A percentile compares a stretch with the other conserved stretches of the same genome.
phyloP scores from a whole-genome alignment of 2,329 filamentous ascomycete species.

The Pseudogymnoascus sp. region DNA sequence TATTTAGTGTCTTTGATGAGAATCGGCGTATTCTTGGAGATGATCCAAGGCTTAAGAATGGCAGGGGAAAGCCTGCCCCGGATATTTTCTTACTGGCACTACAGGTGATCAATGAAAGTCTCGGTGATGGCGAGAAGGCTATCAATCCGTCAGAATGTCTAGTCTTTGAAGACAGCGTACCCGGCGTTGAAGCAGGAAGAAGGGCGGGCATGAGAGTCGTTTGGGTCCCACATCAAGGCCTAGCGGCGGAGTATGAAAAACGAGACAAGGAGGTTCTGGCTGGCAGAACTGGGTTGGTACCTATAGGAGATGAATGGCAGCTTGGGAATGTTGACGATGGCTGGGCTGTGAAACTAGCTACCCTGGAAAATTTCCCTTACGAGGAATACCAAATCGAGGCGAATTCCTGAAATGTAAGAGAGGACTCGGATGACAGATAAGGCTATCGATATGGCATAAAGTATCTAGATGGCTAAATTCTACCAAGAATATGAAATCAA shows the following conservation, averaged over 20 bases:
- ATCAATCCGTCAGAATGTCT: slow-evolving; percentile 81
- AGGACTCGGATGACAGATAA: not conserved
- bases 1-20: slow-evolving; percentile 58
- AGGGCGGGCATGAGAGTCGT: slow-evolving; percentile 91
- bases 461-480: not conserved
- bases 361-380: slow-evolving; percentile 33
- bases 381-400: slow-evolving; percentile 23
- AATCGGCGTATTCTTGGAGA: slow-evolving; percentile 77
- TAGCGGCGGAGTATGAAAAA: slow-evolving; percentile 68
- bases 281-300: slow-evolving; percentile 14
- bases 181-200: slow-evolving; percentile 82
- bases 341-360: slow-evolving; percentile 31
- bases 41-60: slow-evolving; percentile 65
- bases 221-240: slow-evolving; percentile 79
- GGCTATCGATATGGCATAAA: not conserved
- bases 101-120: slow-evolving; percentile 71
- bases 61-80: slow-evolving; percentile 86
- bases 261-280: slow-evolving; percentile 76
- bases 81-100: slow-evolving; percentile 91
- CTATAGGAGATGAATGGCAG: slow-evolving; percentile 43
- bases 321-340: slow-evolving; percentile 32
- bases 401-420: slow-evolving; percentile 4
- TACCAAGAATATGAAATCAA: not conserved
- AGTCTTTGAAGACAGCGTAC: slow-evolving; percentile 95
- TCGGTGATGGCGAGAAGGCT: slow-evolving; percentile 52